Base-by-base conservation (phyloP, 2,329 filamentous ascomycete species). In the Colletotrichum sp. region DNA sequence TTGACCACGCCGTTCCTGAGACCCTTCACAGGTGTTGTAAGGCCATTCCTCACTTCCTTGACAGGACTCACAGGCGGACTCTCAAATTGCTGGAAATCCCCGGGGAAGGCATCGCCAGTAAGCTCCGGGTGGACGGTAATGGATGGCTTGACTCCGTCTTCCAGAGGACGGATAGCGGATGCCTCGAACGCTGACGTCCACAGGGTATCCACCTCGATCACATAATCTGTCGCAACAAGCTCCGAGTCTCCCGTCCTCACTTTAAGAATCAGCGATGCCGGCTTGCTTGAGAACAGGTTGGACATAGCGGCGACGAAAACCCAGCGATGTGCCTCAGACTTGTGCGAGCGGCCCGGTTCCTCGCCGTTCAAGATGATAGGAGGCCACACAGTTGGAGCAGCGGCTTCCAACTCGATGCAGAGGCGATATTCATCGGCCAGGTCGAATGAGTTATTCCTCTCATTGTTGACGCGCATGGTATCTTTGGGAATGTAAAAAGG, bases 401-500 rank as follows among this genome's bases (percentile, higher is more conserved):
- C 87, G 10, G 90, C 88, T 79, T 90, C 89, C 18, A 92, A 82
- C 79, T 92, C 90, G 52, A 91, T 82, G 24, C 85, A 83, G 16
- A 92, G 80, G 73, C 86, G 84, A 80, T 92, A 92, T 26, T 83
- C 82, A 66, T 90, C 86, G 34, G 87, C 88, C 52, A 91, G 82
- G 75, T 87, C 87, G 78, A 89, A 88, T 7, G 85, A 83, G 36
- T 83, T 82, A 28, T 89, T 87, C 64, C 90, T 88, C 65, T 85
- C 84, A 59, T 88, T 84, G 77, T 89, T 86, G 68, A 91, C 82
- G 32, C 85, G 85, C 49, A 92, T 87, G 77, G 87, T 89, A 30
- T 90, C 87, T 39, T 88, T 85, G 5, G 90, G 88, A 15, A 92
- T 84, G 49, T 86, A 85, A 76, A 92, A 92, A 2, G 90, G 89